Conservation (phyloP, 768 basidiomycete genomes). For the Trametes meyenii region DNA sequence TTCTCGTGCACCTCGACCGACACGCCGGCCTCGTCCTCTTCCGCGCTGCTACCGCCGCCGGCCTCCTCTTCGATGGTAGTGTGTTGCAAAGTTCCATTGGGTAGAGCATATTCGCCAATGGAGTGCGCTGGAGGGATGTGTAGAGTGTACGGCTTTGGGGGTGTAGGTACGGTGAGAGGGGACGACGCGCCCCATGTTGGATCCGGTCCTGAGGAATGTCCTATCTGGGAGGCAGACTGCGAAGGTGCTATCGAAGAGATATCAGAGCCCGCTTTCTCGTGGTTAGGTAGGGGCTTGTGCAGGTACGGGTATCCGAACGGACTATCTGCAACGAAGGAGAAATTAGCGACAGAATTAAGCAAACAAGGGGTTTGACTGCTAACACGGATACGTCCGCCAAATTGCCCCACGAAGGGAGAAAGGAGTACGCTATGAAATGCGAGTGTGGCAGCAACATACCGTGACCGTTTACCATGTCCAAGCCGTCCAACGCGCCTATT, state of each 20-base stretch:
- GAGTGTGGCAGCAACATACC: conserved; percentile 29
- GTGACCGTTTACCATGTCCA: conserved; percentile 31
- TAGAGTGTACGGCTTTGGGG: conserved; percentile 31
- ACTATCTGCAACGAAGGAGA: background rate
- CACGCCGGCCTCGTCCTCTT: conserved; percentile 39
- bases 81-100: conserved; percentile 19
- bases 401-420: conserved; percentile 6
- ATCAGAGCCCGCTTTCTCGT: conserved; percentile 45
- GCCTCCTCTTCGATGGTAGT: conserved; percentile 29
- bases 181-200: conserved; percentile 24
- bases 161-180: conserved; percentile 19
- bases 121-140: conserved; percentile 57
- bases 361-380: background rate
- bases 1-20: conserved; percentile 58
- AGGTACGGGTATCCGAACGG: conserved; percentile 21
- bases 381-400: conserved; percentile 3
- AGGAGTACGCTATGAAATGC: background rate
- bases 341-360: background rate
- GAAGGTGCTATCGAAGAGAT: conserved; percentile 74
- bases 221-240: conserved; percentile 71
- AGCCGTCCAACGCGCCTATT: conserved; percentile 45
- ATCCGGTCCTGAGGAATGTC: conserved; percentile 12
- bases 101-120: conserved; percentile 43
- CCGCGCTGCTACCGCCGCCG: conserved; percentile 37
- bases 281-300: conserved; percentile 26